phyloP scores from a whole-genome alignment of 2,329 filamentous ascomycete genomes.

The Lojkania enalia region DNA sequence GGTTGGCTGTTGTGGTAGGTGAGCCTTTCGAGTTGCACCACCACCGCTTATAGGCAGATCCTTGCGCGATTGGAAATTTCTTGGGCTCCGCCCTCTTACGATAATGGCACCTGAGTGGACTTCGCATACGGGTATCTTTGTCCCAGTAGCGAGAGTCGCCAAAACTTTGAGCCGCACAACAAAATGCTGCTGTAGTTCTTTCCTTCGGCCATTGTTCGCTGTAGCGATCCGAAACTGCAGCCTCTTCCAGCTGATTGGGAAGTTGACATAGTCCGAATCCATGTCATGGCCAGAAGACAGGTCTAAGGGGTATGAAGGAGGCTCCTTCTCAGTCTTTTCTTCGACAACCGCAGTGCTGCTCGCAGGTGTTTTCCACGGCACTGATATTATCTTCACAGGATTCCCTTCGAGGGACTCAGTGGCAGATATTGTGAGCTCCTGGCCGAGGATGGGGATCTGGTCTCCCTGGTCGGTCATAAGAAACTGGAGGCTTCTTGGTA shows the following conservation, averaged over 20 bases:
- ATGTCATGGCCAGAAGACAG: slow-evolving; percentile 66
- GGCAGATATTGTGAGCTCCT: slow-evolving; percentile 87
- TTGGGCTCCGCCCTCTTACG: slow-evolving; percentile 86
- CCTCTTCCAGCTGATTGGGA: slow-evolving; percentile 91
- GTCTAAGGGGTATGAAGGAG: slow-evolving; percentile 76
- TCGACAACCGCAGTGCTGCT: slow-evolving; percentile 71
- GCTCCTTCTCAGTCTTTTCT: slow-evolving; percentile 79
- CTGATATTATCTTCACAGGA: slow-evolving; percentile 88
- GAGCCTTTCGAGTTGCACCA: slow-evolving; percentile 70
- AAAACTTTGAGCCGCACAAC: slow-evolving; percentile 84
- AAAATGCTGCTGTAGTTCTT: slow-evolving; percentile 96
- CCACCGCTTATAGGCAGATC: slow-evolving; percentile 86
- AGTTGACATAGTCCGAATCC: slow-evolving; percentile 83
- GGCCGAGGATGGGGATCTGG: slow-evolving; percentile 76
- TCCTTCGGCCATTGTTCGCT: slow-evolving; percentile 91
- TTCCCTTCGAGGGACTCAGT: slow-evolving; percentile 95
- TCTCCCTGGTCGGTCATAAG: slow-evolving; percentile 84
- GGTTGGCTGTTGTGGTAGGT: slow-evolving; percentile 40
- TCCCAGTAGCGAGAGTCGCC: slow-evolving; percentile 80
- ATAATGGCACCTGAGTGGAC: slow-evolving; percentile 89
- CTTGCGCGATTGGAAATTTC: slow-evolving; percentile 93
- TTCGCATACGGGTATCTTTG: slow-evolving; percentile 79
- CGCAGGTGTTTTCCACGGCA: slow-evolving; percentile 95
- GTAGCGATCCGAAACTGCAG: slow-evolving; percentile 94
- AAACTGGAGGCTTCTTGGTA: slow-evolving; percentile 76